phyloP scores from a whole-genome alignment of 2,329 filamentous ascomycete genomes.

The Rhynchosporium agropyri region DNA sequence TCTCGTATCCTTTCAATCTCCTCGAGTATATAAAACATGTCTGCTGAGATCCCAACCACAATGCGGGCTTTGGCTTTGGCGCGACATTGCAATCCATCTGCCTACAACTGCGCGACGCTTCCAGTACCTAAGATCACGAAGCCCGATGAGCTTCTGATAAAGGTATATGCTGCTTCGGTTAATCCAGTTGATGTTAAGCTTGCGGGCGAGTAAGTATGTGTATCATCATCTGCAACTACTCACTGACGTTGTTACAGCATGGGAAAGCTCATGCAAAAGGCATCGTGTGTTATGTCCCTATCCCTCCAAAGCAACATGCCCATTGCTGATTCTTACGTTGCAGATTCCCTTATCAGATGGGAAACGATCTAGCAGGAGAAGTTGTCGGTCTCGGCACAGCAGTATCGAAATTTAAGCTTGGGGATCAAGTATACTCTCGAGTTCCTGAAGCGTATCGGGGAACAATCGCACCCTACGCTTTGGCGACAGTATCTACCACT shows the following conservation, averaged over 20 bases:
- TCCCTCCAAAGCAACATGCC: background rate
- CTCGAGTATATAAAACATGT: slow-evolving; percentile 23
- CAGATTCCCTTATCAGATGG: slow-evolving; percentile 49
- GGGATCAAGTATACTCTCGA: slow-evolving; percentile 46
- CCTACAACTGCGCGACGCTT: slow-evolving; percentile 46
- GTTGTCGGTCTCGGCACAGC: slow-evolving; percentile 44
- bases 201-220: slow-evolving; percentile 41
- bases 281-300: background rate
- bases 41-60: slow-evolving; percentile 28
- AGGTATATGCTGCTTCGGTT: slow-evolving; percentile 48
- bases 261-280: slow-evolving; percentile 7
- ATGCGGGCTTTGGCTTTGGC: slow-evolving; percentile 38
- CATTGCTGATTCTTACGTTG: background rate
- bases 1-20: background rate
- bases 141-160: slow-evolving; percentile 50
- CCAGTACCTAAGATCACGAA: slow-evolving; percentile 49
- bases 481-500: slow-evolving; percentile 40
- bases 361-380: slow-evolving; percentile 47
- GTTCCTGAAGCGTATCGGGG: slow-evolving; percentile 43
- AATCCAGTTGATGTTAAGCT: slow-evolving; percentile 50
- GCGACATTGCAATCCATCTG: slow-evolving; percentile 34
- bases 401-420: slow-evolving; percentile 44
- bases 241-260: slow-evolving; percentile 3
- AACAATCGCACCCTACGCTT: slow-evolving; percentile 38
- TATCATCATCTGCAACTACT: slow-evolving; percentile 10